Conservation (phyloP, 2,329 filamentous ascomycete genomes). For the Phyllosticta citrichinensis region DNA sequence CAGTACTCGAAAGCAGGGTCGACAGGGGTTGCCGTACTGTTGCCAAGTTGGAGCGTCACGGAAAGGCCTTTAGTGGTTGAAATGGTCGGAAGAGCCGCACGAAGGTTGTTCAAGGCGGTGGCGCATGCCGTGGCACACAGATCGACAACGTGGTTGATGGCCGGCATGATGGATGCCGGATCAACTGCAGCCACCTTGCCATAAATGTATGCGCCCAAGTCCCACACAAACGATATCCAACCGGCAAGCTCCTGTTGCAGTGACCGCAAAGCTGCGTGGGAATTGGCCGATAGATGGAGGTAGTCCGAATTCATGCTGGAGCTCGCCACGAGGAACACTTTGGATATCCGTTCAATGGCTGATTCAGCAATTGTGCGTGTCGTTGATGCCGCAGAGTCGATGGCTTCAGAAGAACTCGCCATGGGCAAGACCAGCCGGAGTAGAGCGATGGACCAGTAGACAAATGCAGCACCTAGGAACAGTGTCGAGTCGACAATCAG, state of each 20-base stretch:
- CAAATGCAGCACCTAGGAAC: conserved; percentile 48
- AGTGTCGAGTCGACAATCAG: conserved; percentile 66
- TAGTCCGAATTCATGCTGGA: conserved; percentile 22
- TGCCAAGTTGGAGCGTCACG: conserved; percentile 24
- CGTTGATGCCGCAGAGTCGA: conserved; percentile 4
- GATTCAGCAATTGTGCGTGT: conserved; percentile 21
- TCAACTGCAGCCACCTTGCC: conserved; percentile 1
- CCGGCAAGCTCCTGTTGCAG: conserved; percentile 17
- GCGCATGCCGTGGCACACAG: not conserved
- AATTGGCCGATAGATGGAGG: conserved; percentile 27
- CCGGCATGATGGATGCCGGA: conserved; percentile 3
- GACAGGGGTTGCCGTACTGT: conserved; percentile 16
- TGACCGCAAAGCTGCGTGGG: conserved; percentile 27
- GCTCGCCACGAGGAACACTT: conserved; percentile 20
- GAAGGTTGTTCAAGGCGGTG: not conserved
- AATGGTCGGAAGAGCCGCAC: conserved; percentile 5
- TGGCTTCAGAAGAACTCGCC: conserved; percentile 4
- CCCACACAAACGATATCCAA: not conserved
- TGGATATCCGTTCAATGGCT: conserved; percentile 25
- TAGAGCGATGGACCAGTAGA: conserved; percentile 26
- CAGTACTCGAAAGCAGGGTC: conserved; percentile 33
- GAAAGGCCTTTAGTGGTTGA: conserved; percentile 25
- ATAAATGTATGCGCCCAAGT: not conserved
- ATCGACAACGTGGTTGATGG: not conserved
- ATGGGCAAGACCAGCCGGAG: conserved; percentile 16